phyloP scores from a whole-genome alignment of 805 yeast genomes.

The Barnettozyma wickerhamii region DNA sequence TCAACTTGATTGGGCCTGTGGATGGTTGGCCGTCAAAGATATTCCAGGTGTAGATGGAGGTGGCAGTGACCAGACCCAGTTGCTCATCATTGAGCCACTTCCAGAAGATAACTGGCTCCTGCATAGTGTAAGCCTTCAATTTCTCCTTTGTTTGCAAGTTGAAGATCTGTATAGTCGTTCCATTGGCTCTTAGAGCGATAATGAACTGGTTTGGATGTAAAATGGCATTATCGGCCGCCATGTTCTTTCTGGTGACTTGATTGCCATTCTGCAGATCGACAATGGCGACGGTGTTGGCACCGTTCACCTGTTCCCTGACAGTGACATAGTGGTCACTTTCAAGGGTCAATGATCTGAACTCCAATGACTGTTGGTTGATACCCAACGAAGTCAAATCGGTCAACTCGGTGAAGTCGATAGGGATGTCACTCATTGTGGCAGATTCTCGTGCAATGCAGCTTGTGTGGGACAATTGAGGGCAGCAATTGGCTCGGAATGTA shows the following conservation, averaged over 20 bases:
- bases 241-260: constrained; percentile 80
- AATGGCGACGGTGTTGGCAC: constrained; percentile 90
- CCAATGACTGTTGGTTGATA: constrained; percentile 78
- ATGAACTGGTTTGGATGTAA: constrained; percentile 90
- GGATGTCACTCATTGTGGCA: constrained; percentile 62
- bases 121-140: constrained; percentile 79
- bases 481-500: no score
- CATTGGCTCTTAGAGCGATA: constrained; percentile 92
- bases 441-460: no score
- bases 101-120: constrained; percentile 93
- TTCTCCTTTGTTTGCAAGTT: constrained; percentile 84
- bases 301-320: constrained; percentile 56
- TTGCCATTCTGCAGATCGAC: constrained; percentile 78
- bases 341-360: constrained; percentile 89
- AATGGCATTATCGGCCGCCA: constrained; percentile 97
- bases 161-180: constrained; percentile 93
- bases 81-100: constrained; percentile 75
- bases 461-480: not conserved
- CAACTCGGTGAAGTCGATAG: constrained; percentile 95
- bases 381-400: constrained; percentile 84
- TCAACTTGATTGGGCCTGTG: constrained; percentile 73
- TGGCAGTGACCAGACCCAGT: constrained; percentile 81
- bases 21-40: constrained; percentile 75
- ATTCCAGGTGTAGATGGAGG: constrained; percentile 74
- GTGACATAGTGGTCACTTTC: constrained; percentile 92